Conservation (phyloP, 1,284 basidiomycete genomes). For the Trametes versicolor region DNA sequence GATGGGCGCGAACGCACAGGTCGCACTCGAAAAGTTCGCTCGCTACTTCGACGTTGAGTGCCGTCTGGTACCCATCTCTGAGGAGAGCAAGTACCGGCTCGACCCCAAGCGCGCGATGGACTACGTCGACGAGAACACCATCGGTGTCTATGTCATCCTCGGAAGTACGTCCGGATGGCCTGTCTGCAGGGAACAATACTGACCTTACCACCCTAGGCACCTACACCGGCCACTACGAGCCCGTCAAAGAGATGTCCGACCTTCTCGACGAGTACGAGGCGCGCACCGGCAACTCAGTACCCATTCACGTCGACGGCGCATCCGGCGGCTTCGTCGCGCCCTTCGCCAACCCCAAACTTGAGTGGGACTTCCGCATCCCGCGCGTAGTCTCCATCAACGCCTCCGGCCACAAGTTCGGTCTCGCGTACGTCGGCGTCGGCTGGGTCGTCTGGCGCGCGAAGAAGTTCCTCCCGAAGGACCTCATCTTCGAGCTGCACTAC, state of each 20-base stretch:
- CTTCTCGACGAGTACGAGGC: conserved; percentile 88
- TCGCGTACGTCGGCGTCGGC: conserved; percentile 89
- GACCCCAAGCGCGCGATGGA: conserved; percentile 89
- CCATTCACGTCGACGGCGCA: conserved; percentile 89
- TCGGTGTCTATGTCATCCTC: conserved; percentile 83
- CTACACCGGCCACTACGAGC: conserved; percentile 95
- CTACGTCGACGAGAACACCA: conserved; percentile 92
- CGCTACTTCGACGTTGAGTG: conserved; percentile 92
- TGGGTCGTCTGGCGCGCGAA: conserved; percentile 89
- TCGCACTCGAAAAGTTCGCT: conserved; percentile 84
- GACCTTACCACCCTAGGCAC: conserved; percentile 59
- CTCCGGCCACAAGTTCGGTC: conserved; percentile 91
- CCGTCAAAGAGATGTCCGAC: conserved; percentile 88
- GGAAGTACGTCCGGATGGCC: conserved; percentile 59
- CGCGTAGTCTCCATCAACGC: conserved; percentile 92
- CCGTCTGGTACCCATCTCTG: conserved; percentile 81
- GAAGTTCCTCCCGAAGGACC: conserved; percentile 82
- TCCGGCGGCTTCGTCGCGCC: conserved; percentile 90
- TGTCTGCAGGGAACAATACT: conserved; percentile 16
- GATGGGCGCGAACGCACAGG: conserved; percentile 53
- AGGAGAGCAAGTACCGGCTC: conserved; percentile 83
- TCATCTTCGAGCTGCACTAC: conserved; percentile 95
- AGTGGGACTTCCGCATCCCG: conserved; percentile 90
- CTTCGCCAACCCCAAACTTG: conserved; percentile 79
- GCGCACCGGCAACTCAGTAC: conserved; percentile 82